These are phyloP conservation scores for Penicillium digitatum DNA, from an alignment of 2,329 filamentous ascomycete species.

Conservation along the genomic window DNA sequence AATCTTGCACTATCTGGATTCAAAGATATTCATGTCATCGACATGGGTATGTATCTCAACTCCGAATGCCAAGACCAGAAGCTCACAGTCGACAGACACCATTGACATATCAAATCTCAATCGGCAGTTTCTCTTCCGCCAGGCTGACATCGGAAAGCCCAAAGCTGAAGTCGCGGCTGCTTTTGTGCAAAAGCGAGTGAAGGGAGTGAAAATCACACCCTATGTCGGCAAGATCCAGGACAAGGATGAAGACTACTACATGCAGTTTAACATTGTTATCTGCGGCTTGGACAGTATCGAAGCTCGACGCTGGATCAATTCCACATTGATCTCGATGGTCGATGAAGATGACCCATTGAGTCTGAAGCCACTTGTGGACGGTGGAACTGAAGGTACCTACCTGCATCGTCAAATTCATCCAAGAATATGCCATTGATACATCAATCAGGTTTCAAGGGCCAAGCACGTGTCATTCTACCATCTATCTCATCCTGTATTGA, in stretches of 20 bases:
- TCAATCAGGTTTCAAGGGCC: slow-evolving; percentile 79
- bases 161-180: slow-evolving; percentile 91
- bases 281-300: slow-evolving; percentile 97
- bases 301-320: slow-evolving; percentile 97
- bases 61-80: not conserved
- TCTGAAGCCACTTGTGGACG: slow-evolving; percentile 91
- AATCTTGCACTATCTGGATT: slow-evolving; percentile 93
- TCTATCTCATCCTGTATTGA: slow-evolving; percentile 95
- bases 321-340: slow-evolving; percentile 84
- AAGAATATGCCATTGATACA: slow-evolving; percentile 15
- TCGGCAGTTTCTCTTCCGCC: slow-evolving; percentile 92
- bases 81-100: slow-evolving; percentile 60
- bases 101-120: slow-evolving; percentile 99
- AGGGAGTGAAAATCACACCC: slow-evolving; percentile 86
- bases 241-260: slow-evolving; percentile 93
- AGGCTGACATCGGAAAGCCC: slow-evolving; percentile 83
- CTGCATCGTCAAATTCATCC: not conserved
- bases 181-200: slow-evolving; percentile 86
- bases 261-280: slow-evolving; percentile 90
- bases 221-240: slow-evolving; percentile 96
- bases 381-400: slow-evolving; percentile 75
- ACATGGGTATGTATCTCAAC: slow-evolving; percentile 69
- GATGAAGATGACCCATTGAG: slow-evolving; percentile 77
- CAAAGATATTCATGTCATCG: slow-evolving; percentile 95
- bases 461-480: slow-evolving; percentile 86